Conservation (phyloP, 805 yeast genomes). For the Teunomyces lycoperdinae region DNA sequence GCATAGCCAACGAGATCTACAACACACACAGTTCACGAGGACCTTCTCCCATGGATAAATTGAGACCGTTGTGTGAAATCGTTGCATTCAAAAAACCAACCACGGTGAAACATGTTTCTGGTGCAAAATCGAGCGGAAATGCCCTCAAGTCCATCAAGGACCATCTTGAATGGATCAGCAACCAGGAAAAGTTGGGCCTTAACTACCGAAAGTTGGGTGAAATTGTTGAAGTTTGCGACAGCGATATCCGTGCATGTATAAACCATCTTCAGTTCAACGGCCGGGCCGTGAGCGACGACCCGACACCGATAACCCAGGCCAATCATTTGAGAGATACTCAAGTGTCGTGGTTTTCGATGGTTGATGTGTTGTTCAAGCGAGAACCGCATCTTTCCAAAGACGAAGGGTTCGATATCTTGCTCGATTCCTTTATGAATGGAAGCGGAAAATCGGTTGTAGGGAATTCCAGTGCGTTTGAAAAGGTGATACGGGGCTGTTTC, state of each 20-base stretch:
- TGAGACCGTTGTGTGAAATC: constrained; percentile 72
- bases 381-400: constrained; percentile 44
- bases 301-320: neutral
- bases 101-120: constrained; percentile 41
- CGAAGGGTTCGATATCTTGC: constrained; percentile 47
- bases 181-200: constrained; percentile 49
- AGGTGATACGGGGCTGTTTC: constrained; percentile 70
- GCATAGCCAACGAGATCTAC: constrained; percentile 87
- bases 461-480: constrained; percentile 49
- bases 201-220: constrained; percentile 56
- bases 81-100: constrained; percentile 63
- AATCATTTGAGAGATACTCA: constrained; percentile 52
- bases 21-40: constrained; percentile 31
- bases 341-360: constrained; percentile 63
- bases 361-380: constrained; percentile 59
- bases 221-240: constrained; percentile 67
- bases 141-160: constrained; percentile 38
- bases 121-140: constrained; percentile 37
- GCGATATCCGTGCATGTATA: constrained; percentile 82
- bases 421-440: constrained; percentile 43
- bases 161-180: constrained; percentile 46
- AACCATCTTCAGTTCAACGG: constrained; percentile 72
- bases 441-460: constrained; percentile 36
- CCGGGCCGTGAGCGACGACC: constrained; percentile 5
- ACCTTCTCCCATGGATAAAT: constrained; percentile 62